Evolutionary conservation across 805 yeast genomes (phyloP).

Genomic region (Yarrowia deformans): DNA sequence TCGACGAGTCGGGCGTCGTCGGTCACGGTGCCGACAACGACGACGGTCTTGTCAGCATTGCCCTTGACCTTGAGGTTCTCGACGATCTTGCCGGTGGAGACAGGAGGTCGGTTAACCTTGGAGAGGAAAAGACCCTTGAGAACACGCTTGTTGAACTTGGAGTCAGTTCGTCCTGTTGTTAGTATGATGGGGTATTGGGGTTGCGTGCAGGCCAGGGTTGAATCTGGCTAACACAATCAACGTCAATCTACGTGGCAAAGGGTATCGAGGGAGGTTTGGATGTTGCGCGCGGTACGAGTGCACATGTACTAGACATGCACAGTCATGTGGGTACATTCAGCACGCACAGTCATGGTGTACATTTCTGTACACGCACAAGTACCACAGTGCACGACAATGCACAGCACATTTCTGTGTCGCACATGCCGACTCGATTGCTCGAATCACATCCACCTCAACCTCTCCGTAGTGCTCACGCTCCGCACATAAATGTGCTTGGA

Average conservation of each 20-base stretch:
- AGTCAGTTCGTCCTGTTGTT: constrained; percentile 89
- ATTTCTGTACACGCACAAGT: no score
- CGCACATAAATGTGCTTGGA: constrained; percentile 26
- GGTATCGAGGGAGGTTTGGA: constrained; percentile 1
- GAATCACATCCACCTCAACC: neutral
- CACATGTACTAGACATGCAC: no score
- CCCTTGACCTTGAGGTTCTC: constrained; percentile 83
- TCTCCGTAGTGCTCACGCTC: constrained; percentile 38
- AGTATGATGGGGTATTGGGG: constrained; percentile 12
- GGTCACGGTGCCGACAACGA: constrained; percentile 99
- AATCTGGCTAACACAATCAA: no score
- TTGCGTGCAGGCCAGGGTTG: no score
- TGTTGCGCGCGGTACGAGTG: no score
- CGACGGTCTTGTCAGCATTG: constrained; percentile 89
- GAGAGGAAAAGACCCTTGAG: constrained; percentile 94
- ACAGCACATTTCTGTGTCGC: no score
- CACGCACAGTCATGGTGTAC: no score
- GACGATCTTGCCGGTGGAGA: constrained; percentile 89
- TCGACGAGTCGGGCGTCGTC: constrained; percentile 94
- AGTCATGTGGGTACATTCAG: no score
- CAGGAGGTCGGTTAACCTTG: constrained; percentile 99
- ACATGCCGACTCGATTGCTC: neutral
- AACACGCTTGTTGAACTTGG: constrained; percentile 96
- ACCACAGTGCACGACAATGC: no score
- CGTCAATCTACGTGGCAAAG: neutral